Conservation (phyloP, 1,284 basidiomycete genomes). For the Irpex lacteus region DNA sequence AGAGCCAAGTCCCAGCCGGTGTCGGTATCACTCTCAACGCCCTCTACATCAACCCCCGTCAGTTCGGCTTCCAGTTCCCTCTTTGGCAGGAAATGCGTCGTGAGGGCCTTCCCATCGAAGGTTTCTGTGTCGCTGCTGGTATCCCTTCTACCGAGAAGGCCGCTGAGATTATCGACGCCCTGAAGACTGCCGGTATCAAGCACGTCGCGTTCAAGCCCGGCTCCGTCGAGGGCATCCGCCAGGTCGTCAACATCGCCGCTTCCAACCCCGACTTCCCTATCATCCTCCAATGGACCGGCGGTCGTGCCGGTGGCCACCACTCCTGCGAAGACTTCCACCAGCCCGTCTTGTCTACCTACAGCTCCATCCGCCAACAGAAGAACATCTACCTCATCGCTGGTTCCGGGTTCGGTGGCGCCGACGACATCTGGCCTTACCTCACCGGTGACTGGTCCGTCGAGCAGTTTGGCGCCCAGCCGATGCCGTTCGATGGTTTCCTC, state of each 20-base stretch:
- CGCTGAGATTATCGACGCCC: constrained; percentile 56
- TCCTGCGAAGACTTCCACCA: constrained; percentile 99
- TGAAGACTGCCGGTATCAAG: constrained; percentile 73
- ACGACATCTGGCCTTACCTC: constrained; percentile 97
- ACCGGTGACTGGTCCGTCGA: constrained; percentile 93
- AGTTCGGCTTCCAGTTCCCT: constrained; percentile 96
- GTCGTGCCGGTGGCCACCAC: constrained; percentile 98
- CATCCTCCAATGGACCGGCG: constrained; percentile 98
- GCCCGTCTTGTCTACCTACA: constrained; percentile 90
- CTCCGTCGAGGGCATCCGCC: constrained; percentile 94
- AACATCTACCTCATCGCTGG: constrained; percentile 94
- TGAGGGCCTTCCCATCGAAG: constrained; percentile 94
- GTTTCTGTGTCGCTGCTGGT: constrained; percentile 97
- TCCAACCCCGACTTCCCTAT: constrained; percentile 97
- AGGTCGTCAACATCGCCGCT: constrained; percentile 94
- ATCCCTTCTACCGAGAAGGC: constrained; percentile 94
- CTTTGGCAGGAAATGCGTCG: constrained; percentile 97
- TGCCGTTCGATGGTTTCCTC: constrained; percentile 98
- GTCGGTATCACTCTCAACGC: constrained; percentile 93
- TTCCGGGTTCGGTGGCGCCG: constrained; percentile 95
- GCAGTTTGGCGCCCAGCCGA: constrained; percentile 84
- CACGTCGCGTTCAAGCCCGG: constrained; percentile 98
- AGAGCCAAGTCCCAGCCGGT: constrained; percentile 77
- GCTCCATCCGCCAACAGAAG: constrained; percentile 81
- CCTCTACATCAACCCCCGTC: constrained; percentile 97